Conservation (phyloP, 805 yeast species). For the Grigorovia jiainica region DNA sequence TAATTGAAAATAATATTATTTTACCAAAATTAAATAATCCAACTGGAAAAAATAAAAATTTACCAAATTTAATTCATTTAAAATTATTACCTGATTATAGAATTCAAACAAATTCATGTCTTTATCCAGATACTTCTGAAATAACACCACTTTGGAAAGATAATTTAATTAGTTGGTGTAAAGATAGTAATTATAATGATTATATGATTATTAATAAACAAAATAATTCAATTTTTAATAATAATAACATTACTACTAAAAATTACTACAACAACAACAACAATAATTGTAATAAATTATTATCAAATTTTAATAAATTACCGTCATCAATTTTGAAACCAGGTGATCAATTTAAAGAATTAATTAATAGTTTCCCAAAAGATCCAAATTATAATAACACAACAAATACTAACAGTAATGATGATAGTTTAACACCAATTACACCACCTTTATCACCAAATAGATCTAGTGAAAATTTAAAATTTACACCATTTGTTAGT, state of each 20-base stretch:
- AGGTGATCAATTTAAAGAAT: slow-evolving; percentile 18
- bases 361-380: not conserved
- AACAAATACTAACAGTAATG: not conserved
- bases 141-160: slow-evolving; percentile 26
- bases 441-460: not conserved
- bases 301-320: not conserved
- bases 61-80: slow-evolving; percentile 27
- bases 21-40: not conserved
- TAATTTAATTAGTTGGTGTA: slow-evolving; percentile 27
- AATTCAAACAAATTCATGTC: slow-evolving; percentile 22
- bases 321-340: slow-evolving; percentile 22
- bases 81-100: slow-evolving; percentile 24
- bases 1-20: not conserved
- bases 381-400: not conserved
- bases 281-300: not conserved
- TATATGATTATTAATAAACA: slow-evolving; percentile 17
- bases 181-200: slow-evolving; percentile 23
- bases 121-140: slow-evolving; percentile 29
- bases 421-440: not conserved
- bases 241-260: not conserved
- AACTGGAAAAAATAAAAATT: not conserved
- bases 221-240: not conserved
- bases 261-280: not conserved
- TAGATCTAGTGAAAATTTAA: not conserved
- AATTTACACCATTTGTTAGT: slow-evolving; percentile 12